A percentile compares a stretch with the other conserved stretches of the same genome.
These are phyloP conservation scores for Cercis canadensis DNA, from an alignment of 306 rosid genomes.

Conservation along the genomic window DNA sequence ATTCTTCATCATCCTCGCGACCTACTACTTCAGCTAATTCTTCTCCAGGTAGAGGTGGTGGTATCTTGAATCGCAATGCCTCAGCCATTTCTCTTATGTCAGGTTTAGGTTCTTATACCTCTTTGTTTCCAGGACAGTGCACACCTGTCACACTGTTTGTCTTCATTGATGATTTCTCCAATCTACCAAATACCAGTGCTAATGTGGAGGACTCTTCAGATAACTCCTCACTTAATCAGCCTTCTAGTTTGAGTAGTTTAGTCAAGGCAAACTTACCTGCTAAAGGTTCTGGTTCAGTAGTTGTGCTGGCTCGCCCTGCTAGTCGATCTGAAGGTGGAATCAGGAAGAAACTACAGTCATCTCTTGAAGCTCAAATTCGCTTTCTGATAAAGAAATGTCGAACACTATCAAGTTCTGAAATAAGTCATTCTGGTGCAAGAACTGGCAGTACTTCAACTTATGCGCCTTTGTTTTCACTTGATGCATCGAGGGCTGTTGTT, in stretches of 20 bases:
- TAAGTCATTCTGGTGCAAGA: slow-evolving; percentile 68
- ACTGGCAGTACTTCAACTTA: slow-evolving; percentile 59
- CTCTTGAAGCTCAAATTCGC: slow-evolving; percentile 90
- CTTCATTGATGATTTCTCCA: slow-evolving; percentile 77
- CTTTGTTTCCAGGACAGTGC: slow-evolving; percentile 96
- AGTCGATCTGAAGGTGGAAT: slow-evolving; percentile 80
- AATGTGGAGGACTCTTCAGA: slow-evolving; percentile 69
- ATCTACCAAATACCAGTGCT: slow-evolving; percentile 48
- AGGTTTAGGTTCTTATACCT: slow-evolving; percentile 86
- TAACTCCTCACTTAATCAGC: slow-evolving; percentile 53
- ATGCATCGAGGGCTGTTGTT: slow-evolving; percentile 83
- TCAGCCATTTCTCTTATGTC: slow-evolving; percentile 80
- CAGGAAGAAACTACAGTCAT: slow-evolving; percentile 81
- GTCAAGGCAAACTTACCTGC: slow-evolving; percentile 61
- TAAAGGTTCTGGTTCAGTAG: slow-evolving; percentile 85
- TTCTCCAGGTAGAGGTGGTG: slow-evolving; percentile 73
- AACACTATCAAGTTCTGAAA: slow-evolving; percentile 71
- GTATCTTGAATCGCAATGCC: slow-evolving; percentile 63
- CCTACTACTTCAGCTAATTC: slow-evolving; percentile 53
- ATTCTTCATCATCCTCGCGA: slow-evolving; percentile 56
- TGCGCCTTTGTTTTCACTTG: slow-evolving; percentile 81
- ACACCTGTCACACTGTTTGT: slow-evolving; percentile 85
- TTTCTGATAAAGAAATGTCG: slow-evolving; percentile 81
- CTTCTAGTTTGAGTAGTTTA: slow-evolving; percentile 59
- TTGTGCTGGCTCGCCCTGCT: slow-evolving; percentile 88